Evolutionary conservation across 2,329 filamentous ascomycete genomes (phyloP).

Genomic region (Sporothrix euskadiensis): DNA sequence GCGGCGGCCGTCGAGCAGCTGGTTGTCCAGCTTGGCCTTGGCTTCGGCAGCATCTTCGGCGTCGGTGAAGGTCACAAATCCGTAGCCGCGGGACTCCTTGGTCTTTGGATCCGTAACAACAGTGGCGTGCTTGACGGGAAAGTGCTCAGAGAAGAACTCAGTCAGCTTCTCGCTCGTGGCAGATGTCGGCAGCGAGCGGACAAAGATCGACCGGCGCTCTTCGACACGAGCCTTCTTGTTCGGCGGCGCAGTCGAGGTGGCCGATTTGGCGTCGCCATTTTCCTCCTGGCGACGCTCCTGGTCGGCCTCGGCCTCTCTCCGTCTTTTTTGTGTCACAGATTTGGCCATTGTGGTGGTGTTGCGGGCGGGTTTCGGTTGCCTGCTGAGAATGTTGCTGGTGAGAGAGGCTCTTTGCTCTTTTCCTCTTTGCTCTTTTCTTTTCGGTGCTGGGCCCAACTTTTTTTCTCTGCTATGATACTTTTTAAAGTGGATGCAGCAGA

Average conservation of each 20-base stretch:
- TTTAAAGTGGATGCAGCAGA: conserved; percentile 25
- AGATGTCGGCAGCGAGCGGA: conserved; percentile 77
- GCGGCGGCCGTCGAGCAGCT: conserved; percentile 74
- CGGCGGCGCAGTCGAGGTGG: conserved; percentile 35
- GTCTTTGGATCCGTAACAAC: conserved; percentile 84
- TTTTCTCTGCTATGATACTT: conserved; percentile 25
- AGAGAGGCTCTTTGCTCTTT: conserved; percentile 4
- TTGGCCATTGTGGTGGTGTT: conserved; percentile 35
- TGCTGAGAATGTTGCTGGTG: background rate
- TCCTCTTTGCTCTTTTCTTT: background rate
- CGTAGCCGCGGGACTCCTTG: conserved; percentile 86
- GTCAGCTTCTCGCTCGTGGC: conserved; percentile 81
- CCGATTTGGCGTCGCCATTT: conserved; percentile 18
- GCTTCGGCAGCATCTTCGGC: conserved; percentile 84
- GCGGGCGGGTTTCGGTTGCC: background rate
- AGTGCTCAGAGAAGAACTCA: conserved; percentile 89
- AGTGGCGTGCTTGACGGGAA: conserved; percentile 93
- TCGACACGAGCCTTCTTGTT: conserved; percentile 61
- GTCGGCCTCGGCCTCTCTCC: conserved; percentile 41
- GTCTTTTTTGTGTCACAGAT: conserved; percentile 40
- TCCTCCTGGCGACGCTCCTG: conserved; percentile 35
- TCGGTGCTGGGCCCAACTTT: background rate
- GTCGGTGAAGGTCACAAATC: conserved; percentile 96
- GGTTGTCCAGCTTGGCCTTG: conserved; percentile 76
- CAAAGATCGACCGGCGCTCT: conserved; percentile 75